Evolutionary conservation across 441 rosid genomes (phyloP).

Genomic region (Croton setiger): DNA sequence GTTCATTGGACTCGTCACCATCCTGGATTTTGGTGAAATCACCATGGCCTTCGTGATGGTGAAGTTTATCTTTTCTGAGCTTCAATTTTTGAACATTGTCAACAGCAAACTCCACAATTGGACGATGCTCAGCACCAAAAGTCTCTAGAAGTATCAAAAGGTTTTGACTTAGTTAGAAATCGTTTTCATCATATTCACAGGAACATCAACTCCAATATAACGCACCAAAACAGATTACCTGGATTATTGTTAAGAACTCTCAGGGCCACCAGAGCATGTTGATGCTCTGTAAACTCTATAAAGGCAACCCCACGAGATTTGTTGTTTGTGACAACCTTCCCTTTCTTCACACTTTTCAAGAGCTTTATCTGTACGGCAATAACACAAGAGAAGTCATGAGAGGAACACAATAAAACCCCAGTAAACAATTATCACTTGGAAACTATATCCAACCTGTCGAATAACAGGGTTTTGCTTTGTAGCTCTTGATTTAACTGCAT

Average conservation of each 20-base stretch:
- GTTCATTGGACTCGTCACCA: slow-evolving; percentile 22
- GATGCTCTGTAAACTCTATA: slow-evolving; percentile 74
- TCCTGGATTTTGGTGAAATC: slow-evolving; percentile 25
- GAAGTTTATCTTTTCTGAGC: slow-evolving; percentile 51
- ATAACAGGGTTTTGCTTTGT: slow-evolving; percentile 81
- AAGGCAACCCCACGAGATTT: slow-evolving; percentile 88
- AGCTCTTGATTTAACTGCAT: slow-evolving; percentile 84
- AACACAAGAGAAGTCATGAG: slow-evolving; percentile 2
- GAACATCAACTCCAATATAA: not conserved
- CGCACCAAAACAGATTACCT: slow-evolving; percentile 38
- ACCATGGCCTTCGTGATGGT: slow-evolving; percentile 33
- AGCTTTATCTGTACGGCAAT: slow-evolving; percentile 59
- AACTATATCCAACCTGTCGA: slow-evolving; percentile 57
- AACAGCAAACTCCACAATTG: slow-evolving; percentile 78
- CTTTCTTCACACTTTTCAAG: slow-evolving; percentile 60
- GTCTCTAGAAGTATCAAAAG: slow-evolving; percentile 47
- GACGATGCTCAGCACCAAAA: slow-evolving; percentile 75
- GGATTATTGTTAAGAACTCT: slow-evolving; percentile 95
- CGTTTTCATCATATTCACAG: not conserved
- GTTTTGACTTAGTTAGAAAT: slow-evolving; percentile 11
- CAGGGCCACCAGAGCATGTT: slow-evolving; percentile 88
- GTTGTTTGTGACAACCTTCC: slow-evolving; percentile 53
- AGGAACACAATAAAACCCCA: not conserved
- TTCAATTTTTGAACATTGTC: slow-evolving; percentile 74
- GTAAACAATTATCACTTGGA: not conserved